Conservation (phyloP, 2,329 filamentous ascomycete genomes). For the Pestalotiopsis sp. region DNA sequence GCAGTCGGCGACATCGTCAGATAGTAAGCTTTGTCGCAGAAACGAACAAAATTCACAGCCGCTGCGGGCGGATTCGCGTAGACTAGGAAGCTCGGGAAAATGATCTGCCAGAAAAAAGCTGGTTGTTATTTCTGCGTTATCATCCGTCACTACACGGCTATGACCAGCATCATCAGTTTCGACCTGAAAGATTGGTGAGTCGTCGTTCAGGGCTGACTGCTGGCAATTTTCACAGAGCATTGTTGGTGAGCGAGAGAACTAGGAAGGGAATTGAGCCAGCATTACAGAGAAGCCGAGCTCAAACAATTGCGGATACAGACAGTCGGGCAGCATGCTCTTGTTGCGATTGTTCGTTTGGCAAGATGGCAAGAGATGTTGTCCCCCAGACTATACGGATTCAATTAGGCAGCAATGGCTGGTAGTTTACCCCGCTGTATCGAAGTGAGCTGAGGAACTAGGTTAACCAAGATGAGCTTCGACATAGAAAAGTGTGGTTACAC, state of each 20-base stretch:
- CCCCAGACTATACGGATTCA: neutral
- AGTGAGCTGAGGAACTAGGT: neutral
- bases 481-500: no score
- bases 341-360: neutral
- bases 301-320: no score
- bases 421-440: neutral
- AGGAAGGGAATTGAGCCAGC: neutral
- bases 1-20: neutral
- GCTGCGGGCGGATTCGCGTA: neutral
- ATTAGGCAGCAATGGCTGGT: neutral
- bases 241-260: neutral
- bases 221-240: constrained; percentile 7
- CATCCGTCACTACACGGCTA: neutral
- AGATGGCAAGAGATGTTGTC: neutral
- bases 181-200: neutral
- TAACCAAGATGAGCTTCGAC: no score
- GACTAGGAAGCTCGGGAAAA: neutral
- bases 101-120: neutral
- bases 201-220: neutral
- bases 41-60: constrained; percentile 4
- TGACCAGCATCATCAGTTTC: neutral
- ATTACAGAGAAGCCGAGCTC: neutral
- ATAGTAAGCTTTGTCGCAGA: neutral
- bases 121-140: neutral
- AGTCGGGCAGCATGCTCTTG: neutral